Evolutionary conservation across 805 yeast genomes (phyloP), one percentile per base, ranked within the genome.

Genomic region (Sugiyamaella boreocaroliniensis): DNA sequence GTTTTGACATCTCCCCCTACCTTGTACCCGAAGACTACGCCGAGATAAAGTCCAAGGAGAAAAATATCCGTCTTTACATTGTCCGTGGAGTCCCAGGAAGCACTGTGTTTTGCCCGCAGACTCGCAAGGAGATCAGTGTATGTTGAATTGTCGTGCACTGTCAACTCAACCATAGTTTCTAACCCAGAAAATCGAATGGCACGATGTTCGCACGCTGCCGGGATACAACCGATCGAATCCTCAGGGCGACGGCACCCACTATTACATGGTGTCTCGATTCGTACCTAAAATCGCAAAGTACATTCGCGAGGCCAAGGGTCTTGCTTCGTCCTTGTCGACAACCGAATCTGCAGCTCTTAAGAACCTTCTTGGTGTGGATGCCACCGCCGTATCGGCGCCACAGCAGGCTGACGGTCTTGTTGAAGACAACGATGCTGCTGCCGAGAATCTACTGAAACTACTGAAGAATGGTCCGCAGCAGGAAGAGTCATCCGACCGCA

Each of bases 61-160:
- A 93, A 68, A 88, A 88, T 68, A 86, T 86, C 68, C 83, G 89
- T 62, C 86, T 93, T 19, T 93, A 79, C 67, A 71, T 92, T 49
- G 81, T 87, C 22, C 78, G 78, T 44, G 85, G 85, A 48, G 86
- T 93, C 1, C 89, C 96, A 1, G 89, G 85, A 59, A 81, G 80
- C 56, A 79, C 79, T 46, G 67, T 68, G n/a, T 93, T 93, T 63
- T 78, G 74, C 57, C 97, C 99, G 1, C 73, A 77, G 54, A 96
- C 88, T 1, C 79, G 96, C 63, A 86, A 86, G 66, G 99, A 93
- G 70, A 95, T 93, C 58, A 79, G 83, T 37, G 52, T 49, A 49
- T 29, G 52, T 49, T 12, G 22, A 37, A 37, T n/a, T 37, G 4
- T 37, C 6, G 16, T 7, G n/a, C n/a, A n/a, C n/a, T n/a, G 19